Base-by-base conservation (phyloP, 495 filamentous ascomycete genomes). In the Penicillium longicatenatum region DNA sequence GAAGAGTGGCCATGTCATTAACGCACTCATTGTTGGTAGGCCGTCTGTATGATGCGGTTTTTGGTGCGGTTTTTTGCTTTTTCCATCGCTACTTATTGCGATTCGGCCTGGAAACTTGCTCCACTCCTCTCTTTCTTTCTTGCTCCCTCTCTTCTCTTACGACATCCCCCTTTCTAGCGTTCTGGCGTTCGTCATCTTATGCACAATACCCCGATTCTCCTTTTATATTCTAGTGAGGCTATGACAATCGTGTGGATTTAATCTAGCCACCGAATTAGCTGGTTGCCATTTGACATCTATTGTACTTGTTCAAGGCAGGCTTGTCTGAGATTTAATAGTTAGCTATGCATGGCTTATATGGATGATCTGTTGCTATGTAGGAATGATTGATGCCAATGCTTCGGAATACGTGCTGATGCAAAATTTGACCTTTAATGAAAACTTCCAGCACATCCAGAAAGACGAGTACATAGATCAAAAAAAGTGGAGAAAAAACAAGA, bases 1-100 rank as follows among this genome's bases (percentile, higher is more conserved):
- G 90, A 81, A 85, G 62, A 77, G 82, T 53, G 90, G 85, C 20
- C 81, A 93, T 70, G 79, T 93, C 21, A 71, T 97, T 52, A 96
- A 93, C 68, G 92, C 90, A 7, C 69, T 94, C 54, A 85, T 96
- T 50, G 88, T 89, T 62, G 64, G 65, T 8, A 72, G 67, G 9
- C 46, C 21, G 12, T 52, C 26, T 78, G 75, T 74, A 77, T 79
- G 71, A 76, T 76, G 30, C n/a, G 19, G 33, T 19, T 7, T 20
- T 33, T 51, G 43, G 19, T 46, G 14, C n/a, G n/a, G 11, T 16
- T n/a, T 31, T 1, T 29, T 49, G 6, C 6, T 0, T 49, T 26
- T 49, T 17, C 37, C 45, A 17, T 22, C 19, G n/a, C 3, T 21
- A 14, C 33, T 12, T 12, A 19, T 39, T 26, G 41, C 43, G 42